Percentiles rank a stretch among this genome's conserved stretches.
Conservation (phyloP, 73 alveolate species). For the Paramecium caudatum region DNA sequence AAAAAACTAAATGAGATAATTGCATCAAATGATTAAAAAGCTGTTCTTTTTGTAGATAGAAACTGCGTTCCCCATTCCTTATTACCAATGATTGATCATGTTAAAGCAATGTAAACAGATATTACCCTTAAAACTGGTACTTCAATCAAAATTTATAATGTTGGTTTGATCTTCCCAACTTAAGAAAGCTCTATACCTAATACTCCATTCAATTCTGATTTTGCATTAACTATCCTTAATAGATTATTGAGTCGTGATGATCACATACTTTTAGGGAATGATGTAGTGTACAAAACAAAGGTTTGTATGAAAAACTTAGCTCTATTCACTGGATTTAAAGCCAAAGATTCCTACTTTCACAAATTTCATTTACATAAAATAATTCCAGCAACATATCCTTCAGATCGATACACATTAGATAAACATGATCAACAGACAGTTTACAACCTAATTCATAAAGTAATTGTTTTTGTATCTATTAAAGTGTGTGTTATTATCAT, state of each 20-base stretch:
- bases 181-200: not conserved
- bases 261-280: slow-evolving; percentile 61
- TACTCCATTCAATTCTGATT: slow-evolving; percentile 20
- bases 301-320: slow-evolving; percentile 26
- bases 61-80: slow-evolving; percentile 46
- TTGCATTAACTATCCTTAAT: not conserved
- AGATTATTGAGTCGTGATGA: slow-evolving; percentile 14
- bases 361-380: not conserved
- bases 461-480: not conserved
- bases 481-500: not conserved
- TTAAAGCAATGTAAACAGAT: not conserved
- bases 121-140: not conserved
- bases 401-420: not conserved
- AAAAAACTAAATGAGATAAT: slow-evolving; percentile 18
- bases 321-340: not conserved
- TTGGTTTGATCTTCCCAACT: not conserved
- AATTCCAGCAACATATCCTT: not conserved
- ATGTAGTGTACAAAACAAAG: not conserved
- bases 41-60: slow-evolving; percentile 38
- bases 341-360: not conserved
- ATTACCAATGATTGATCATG: not conserved
- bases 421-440: not conserved
- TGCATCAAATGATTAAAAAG: not conserved
- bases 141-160: not conserved
- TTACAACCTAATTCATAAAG: not conserved